Evolutionary conservation across 768 basidiomycete species (phyloP), one percentile per base, ranked within the genome.

Genomic region (Boletus sensibilis): DNA sequence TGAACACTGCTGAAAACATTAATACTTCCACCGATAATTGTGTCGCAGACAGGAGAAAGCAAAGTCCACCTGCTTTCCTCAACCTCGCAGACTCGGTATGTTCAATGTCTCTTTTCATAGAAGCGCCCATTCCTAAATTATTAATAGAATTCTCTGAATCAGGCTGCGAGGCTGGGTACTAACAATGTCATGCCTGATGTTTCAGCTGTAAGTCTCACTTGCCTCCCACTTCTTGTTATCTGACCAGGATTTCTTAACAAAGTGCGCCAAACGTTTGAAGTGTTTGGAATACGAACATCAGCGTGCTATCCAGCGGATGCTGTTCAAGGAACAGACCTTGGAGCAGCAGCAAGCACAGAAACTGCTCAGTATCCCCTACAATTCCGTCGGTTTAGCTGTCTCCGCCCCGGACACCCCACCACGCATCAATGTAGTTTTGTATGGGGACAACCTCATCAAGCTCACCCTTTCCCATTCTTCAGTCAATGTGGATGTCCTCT

Each of bases 41-140:
- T 71, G 67, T 82, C 71, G 76, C 82, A 50, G 87, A 86, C 68
- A 87, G 84, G 62, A 79, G 86, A 72, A 92, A 90, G 78, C 88
- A 89, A 67, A 93, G 88, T 74, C 92, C 92, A 20, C 90, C 92
- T 61, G 92, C 92, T 55, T 94, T 94, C 76, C 79, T 94, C 75
- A 92, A 94, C 79, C 85, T 94, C 66, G 92, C 92, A 57, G 92
- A 94, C 76, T 93, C 92, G 64, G 92, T 94, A n/a, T n/a, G n/a
- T n/a, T n/a, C n/a, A n/a, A 72, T 67, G 90, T 82, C 53, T 40
- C 53, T 48, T 54, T 42, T 57, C 58, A 58, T 52, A 8, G 8
- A 41, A 51, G 54, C 54, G 55, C 52, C 39, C 39, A 35, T 53
- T 47, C 45, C 41, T 51, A 43, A 57, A 59, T 42, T n/a, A n/a